Conservation (phyloP, 2,329 filamentous ascomycete species). For the Davidsoniella virescens region DNA sequence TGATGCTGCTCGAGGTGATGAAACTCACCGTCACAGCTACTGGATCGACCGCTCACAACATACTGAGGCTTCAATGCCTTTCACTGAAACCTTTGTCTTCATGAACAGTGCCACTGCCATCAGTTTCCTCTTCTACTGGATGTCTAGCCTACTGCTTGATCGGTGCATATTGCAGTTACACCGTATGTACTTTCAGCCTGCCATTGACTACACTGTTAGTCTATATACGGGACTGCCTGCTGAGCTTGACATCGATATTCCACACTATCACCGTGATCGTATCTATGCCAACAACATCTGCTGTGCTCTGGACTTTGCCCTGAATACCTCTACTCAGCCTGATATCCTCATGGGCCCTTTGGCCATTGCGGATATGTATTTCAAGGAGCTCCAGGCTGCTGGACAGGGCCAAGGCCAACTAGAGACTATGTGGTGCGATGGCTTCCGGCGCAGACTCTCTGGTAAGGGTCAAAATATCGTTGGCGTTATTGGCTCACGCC, state of each 20-base stretch:
- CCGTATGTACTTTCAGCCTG: conserved; percentile 26
- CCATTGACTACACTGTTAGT: conserved; percentile 23
- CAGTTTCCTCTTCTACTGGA: conserved; percentile 38
- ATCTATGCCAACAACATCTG: conserved; percentile 34
- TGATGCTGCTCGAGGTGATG: conserved; percentile 17
- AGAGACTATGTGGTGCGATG: conserved; percentile 33
- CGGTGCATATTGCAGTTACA: conserved; percentile 31
- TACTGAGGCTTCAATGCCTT: conserved; percentile 22
- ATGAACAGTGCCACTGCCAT: conserved; percentile 28
- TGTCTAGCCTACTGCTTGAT: conserved; percentile 31
- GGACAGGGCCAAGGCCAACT: conserved; percentile 25
- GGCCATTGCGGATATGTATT: conserved; percentile 27
- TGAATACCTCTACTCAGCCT: conserved; percentile 28
- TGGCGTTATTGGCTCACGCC: conserved; percentile 22
- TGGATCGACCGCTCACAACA: conserved; percentile 20
- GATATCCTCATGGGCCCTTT: conserved; percentile 30
- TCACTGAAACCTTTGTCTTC: conserved; percentile 30
- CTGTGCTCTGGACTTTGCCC: conserved; percentile 31
- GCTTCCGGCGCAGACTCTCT: conserved; percentile 24
- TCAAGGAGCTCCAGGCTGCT: conserved; percentile 22
- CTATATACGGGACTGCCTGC: conserved; percentile 25
- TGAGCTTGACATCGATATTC: conserved; percentile 25
- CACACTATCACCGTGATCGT: conserved; percentile 27
- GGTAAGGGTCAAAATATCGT: conserved; percentile 27
- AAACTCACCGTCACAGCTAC: conserved; percentile 17